phyloP scores from a whole-genome alignment of 345 rosid species.

The Theobroma cacao region DNA sequence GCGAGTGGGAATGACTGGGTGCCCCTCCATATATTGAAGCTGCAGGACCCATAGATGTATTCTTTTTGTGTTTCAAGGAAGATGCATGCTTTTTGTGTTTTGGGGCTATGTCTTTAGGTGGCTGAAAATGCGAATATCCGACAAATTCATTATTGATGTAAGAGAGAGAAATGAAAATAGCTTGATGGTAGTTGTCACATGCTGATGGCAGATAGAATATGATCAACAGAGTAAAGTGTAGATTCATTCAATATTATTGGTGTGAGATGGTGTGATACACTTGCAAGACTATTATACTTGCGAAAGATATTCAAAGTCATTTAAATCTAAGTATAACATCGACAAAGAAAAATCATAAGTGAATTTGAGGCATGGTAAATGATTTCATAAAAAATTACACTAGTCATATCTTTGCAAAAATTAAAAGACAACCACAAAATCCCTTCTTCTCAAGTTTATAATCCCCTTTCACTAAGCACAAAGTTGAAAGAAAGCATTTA shows the following conservation, averaged over 20 bases:
- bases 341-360: background rate
- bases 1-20: constrained; percentile 15
- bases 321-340: background rate
- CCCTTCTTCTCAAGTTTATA: background rate
- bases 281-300: background rate
- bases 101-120: background rate
- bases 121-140: constrained; percentile 17
- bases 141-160: background rate
- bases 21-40: constrained; percentile 5
- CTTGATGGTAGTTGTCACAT: background rate
- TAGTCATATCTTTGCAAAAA: background rate
- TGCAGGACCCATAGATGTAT: background rate
- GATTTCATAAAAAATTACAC: background rate
- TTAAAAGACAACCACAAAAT: background rate
- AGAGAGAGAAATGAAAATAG: background rate
- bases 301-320: background rate
- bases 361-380: background rate
- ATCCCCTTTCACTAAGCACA: background rate
- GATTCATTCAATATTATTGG: background rate
- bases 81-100: constrained; percentile 6
- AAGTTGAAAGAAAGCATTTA: background rate
- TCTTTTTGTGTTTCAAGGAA: background rate
- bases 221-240: background rate
- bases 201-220: background rate
- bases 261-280: background rate